Evolutionary conservation across 176 grass and related monocot genomes (phyloP).

Genomic region (Oryza brachyantha): DNA sequence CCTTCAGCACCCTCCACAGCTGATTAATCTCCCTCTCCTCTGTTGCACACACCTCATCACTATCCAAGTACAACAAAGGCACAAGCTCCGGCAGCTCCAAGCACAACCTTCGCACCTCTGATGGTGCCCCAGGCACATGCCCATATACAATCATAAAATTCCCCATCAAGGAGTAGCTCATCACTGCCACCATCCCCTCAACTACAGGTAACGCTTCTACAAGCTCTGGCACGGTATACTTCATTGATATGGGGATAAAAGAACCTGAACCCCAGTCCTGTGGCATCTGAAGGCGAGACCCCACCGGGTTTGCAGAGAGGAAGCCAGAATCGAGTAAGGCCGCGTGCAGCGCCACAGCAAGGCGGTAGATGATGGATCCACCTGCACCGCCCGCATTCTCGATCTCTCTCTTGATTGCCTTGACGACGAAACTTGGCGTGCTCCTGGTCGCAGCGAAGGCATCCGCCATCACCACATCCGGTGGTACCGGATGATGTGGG

Average conservation of each 20-base stretch:
- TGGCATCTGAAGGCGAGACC: constrained; percentile 24
- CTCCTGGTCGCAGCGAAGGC: neutral
- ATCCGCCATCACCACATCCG: constrained; percentile 35
- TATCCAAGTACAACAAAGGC: constrained; percentile 56
- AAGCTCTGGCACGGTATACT: constrained; percentile 54
- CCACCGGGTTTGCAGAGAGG: constrained; percentile 2
- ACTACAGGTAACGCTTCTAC: neutral
- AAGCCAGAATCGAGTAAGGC: constrained; percentile 66
- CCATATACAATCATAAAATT: constrained; percentile 63
- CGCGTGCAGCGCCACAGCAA: constrained; percentile 55
- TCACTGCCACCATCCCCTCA: constrained; percentile 41
- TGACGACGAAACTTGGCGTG: constrained; percentile 31
- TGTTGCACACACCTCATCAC: constrained; percentile 19
- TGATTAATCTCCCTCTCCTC: constrained; percentile 56
- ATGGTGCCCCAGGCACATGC: constrained; percentile 32
- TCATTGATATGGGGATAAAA: constrained; percentile 33
- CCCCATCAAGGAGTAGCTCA: constrained; percentile 59
- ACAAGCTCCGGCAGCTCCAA: constrained; percentile 54
- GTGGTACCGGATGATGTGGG: constrained; percentile 1
- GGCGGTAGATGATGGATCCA: constrained; percentile 27
- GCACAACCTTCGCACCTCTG: constrained; percentile 53
- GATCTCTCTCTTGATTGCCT: constrained; percentile 49
- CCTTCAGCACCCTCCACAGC: constrained; percentile 66
- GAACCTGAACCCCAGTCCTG: constrained; percentile 38
- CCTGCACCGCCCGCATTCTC: constrained; percentile 12